Evolutionary conservation across 2,329 filamentous ascomycete species (phyloP).

Genomic region (Talaromyces marneffei): DNA sequence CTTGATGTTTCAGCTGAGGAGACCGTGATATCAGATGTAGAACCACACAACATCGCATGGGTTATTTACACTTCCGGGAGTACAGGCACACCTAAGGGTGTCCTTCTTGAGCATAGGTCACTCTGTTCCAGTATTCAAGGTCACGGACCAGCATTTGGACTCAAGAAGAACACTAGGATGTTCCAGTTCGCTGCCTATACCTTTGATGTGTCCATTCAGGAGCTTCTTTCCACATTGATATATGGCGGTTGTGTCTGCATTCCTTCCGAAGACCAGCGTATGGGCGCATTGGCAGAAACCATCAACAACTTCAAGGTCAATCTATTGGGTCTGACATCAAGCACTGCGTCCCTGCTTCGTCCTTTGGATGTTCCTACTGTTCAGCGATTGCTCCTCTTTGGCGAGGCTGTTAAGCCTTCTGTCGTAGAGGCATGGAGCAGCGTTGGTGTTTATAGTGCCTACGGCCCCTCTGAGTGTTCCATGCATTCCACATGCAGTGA

Average conservation of each 20-base stretch:
- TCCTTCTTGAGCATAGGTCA: conserved; percentile 56
- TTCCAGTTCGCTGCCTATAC: conserved; percentile 53
- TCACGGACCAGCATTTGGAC: conserved; percentile 43
- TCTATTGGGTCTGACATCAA: conserved; percentile 42
- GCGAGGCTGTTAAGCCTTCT: not conserved
- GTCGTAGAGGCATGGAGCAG: not conserved
- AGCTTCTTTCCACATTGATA: conserved; percentile 50
- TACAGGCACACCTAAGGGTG: conserved; percentile 49
- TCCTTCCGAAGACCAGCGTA: conserved; percentile 37
- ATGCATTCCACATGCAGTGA: not conserved
- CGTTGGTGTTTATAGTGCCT: not conserved
- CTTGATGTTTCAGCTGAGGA: not conserved
- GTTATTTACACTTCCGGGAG: conserved; percentile 56
- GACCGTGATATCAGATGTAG: not conserved
- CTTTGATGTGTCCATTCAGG: conserved; percentile 50
- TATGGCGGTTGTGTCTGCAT: conserved; percentile 56
- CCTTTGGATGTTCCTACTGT: not conserved
- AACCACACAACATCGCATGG: conserved; percentile 22
- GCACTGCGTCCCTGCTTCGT: not conserved
- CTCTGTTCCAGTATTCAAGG: conserved; percentile 50
- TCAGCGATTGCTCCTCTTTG: not conserved
- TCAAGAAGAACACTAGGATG: conserved; percentile 50
- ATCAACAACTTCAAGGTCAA: conserved; percentile 43
- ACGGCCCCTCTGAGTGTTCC: not conserved
- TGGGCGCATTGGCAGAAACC: conserved; percentile 24